Conservation (phyloP, 805 yeast species). For the Millerago galiae region DNA sequence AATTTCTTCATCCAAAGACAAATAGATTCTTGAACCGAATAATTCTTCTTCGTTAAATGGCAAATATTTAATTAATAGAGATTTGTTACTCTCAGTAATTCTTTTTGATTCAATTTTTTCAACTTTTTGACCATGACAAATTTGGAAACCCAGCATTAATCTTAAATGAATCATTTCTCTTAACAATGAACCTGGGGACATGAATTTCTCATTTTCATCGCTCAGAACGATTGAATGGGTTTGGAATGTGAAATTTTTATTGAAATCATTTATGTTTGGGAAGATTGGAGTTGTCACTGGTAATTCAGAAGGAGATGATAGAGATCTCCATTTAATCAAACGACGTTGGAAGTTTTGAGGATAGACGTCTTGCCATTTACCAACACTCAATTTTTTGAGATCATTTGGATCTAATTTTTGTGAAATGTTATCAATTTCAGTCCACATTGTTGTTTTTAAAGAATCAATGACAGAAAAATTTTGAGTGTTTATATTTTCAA, state of each 20-base stretch:
- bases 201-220: conserved; percentile 44
- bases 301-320: conserved; percentile 88
- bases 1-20: conserved; percentile 76
- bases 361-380: conserved; percentile 89
- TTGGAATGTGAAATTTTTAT: conserved; percentile 68
- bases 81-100: conserved; percentile 48
- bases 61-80: conserved; percentile 50
- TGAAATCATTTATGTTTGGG: conserved; percentile 64
- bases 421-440: conserved; percentile 72
- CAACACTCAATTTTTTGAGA: conserved; percentile 53
- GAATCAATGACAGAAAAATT: conserved; percentile 18
- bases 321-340: conserved; percentile 85
- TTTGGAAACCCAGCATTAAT: conserved; percentile 82
- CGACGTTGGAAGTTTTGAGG: conserved; percentile 63
- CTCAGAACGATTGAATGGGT: conserved; percentile 74
- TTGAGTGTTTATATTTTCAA: background rate
- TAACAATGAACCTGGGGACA: conserved; percentile 56
- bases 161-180: conserved; percentile 84
- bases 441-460: conserved; percentile 37
- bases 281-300: conserved; percentile 78
- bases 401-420: conserved; percentile 50
- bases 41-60: conserved; percentile 35
- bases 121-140: conserved; percentile 70
- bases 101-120: conserved; percentile 57
- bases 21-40: conserved; percentile 58